These are phyloP conservation scores for Aspergillus thermomutatus DNA, from an alignment of 2,329 filamentous ascomycete species.

Conservation along the genomic window DNA sequence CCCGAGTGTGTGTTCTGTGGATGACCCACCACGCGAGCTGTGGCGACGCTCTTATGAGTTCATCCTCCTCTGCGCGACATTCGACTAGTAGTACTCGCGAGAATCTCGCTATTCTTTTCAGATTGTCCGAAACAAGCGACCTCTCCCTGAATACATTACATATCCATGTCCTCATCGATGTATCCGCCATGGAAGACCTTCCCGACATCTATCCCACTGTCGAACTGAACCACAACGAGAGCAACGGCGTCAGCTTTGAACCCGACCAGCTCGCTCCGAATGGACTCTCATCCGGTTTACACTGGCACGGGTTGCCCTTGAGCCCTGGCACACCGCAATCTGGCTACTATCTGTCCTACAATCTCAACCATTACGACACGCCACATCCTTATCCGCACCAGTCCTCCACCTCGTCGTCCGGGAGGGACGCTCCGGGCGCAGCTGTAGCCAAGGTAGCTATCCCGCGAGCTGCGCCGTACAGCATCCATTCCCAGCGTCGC, in stretches of 20 bases:
- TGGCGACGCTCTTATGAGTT: too few species aligned
- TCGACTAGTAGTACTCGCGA: too few species aligned
- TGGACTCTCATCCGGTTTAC: neutral
- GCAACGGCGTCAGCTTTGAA: neutral
- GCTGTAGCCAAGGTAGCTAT: constrained; percentile 26
- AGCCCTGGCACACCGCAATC: neutral
- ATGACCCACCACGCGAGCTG: too few species aligned
- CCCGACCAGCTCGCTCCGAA: neutral
- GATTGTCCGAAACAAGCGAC: too few species aligned
- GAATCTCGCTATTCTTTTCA: too few species aligned
- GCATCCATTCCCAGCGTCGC: constrained; percentile 18
- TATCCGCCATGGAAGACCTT: neutral
- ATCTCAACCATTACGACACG: neutral
- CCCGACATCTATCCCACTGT: neutral
- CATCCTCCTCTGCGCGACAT: too few species aligned
- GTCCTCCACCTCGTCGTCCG: constrained; percentile 8
- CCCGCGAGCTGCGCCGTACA: constrained; percentile 21
- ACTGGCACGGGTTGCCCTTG: neutral
- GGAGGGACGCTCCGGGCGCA: neutral
- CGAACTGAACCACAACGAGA: neutral
- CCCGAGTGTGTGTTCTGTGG: too few species aligned
- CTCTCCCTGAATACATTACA: too few species aligned
- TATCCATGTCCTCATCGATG: neutral
- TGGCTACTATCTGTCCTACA: neutral
- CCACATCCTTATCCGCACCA: neutral